Evolutionary conservation across 345 rosid species (phyloP).

Genomic region (Populus simonii): DNA sequence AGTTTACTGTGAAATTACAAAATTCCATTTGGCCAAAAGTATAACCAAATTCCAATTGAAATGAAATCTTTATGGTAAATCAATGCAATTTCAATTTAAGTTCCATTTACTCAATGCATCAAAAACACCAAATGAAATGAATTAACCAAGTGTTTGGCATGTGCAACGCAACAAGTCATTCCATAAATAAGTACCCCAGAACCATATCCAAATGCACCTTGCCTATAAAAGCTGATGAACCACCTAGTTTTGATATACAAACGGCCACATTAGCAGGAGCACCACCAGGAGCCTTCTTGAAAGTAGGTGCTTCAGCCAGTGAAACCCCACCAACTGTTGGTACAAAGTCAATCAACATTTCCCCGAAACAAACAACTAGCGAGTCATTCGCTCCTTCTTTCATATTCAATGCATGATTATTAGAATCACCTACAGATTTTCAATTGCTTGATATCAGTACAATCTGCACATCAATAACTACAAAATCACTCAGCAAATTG

Average conservation of each 20-base stretch:
- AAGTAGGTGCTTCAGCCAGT: constrained; percentile 91
- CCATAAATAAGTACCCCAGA: not conserved
- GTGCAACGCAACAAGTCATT: not conserved
- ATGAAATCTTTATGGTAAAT: not conserved
- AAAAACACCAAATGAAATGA: not conserved
- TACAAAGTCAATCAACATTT: constrained; percentile 93
- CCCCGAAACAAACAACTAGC: constrained; percentile 87
- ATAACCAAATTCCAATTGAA: not conserved
- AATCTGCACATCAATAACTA: not conserved
- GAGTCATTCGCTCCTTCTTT: constrained; percentile 14
- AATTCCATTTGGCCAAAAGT: not conserved
- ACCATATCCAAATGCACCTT: constrained; percentile 52
- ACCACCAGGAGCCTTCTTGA: constrained; percentile 96
- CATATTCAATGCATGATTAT: not conserved
- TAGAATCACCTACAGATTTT: constrained; percentile 15
- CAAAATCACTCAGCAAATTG: not conserved
- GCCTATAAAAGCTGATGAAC: constrained; percentile 92
- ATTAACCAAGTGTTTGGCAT: not conserved
- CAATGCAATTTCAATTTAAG: not conserved
- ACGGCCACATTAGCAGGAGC: constrained; percentile 99
- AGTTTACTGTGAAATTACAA: not conserved
- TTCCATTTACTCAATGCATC: not conserved
- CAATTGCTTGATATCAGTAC: constrained; percentile 2
- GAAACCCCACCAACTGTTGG: constrained; percentile 87
- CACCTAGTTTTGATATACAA: constrained; percentile 81